phyloP scores from a whole-genome alignment of 129 eudicot genomes.

The Helianthus tuberosus region DNA sequence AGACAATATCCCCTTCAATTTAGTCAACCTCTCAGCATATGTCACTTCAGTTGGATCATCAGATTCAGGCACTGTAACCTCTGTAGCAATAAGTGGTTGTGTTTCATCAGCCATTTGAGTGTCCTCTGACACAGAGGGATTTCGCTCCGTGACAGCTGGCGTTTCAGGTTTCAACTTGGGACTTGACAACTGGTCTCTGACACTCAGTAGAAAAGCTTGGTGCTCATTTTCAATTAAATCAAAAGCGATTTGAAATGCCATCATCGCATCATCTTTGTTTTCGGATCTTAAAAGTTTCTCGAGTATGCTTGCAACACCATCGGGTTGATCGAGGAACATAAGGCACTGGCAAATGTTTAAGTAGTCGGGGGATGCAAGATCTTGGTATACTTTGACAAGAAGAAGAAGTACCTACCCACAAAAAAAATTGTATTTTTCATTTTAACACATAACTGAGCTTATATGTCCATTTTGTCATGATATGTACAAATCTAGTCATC shows the following conservation, averaged over 20 bases:
- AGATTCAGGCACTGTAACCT: conserved; percentile 28
- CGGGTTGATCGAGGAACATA: conserved; percentile 91
- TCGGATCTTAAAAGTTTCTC: conserved; percentile 80
- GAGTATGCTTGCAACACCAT: conserved; percentile 76
- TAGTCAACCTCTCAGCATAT: conserved; percentile 81
- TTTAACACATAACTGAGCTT: background rate
- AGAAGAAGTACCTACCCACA: conserved; percentile 75
- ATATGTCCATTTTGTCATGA: background rate
- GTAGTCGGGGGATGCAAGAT: conserved; percentile 87
- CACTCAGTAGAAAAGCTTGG: conserved; percentile 93
- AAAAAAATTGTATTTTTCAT: background rate
- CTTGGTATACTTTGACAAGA: conserved; percentile 75
- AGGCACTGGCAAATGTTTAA: conserved; percentile 91
- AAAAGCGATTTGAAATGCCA: conserved; percentile 92
- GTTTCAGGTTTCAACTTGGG: conserved; percentile 59
- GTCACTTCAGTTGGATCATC: conserved; percentile 64
- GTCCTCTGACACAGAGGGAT: conserved; percentile 59
- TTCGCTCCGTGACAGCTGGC: conserved; percentile 52
- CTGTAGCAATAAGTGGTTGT: conserved; percentile 39
- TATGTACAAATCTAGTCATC: background rate
- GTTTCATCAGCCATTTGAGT: conserved; percentile 75
- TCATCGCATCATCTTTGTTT: conserved; percentile 79
- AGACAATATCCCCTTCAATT: conserved; percentile 78
- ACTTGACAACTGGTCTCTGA: conserved; percentile 65
- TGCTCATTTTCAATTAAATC: conserved; percentile 94